phyloP scores from a whole-genome alignment of 2,329 filamentous ascomycete species.

The Ascochyta fabae region DNA sequence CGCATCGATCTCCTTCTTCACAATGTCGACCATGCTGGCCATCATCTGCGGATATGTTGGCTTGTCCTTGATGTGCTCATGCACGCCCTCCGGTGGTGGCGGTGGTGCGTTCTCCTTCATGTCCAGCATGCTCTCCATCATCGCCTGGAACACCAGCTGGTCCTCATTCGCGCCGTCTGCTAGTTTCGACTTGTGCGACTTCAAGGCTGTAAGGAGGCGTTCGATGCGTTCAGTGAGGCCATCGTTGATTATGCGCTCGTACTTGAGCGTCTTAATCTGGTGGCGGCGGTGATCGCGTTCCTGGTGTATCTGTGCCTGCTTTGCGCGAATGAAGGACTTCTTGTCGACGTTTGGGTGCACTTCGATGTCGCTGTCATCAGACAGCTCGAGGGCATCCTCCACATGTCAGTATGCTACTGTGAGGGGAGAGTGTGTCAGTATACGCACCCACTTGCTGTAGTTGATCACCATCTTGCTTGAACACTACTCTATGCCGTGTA shows the following conservation, averaged over 20 bases:
- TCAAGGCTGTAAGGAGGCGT: slow-evolving; percentile 74
- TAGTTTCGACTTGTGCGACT: slow-evolving; percentile 68
- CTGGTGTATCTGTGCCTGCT: slow-evolving; percentile 95
- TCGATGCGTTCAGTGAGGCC: slow-evolving; percentile 85
- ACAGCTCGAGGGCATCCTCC: slow-evolving; percentile 90
- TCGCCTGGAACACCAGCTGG: slow-evolving; percentile 84
- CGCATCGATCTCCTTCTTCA: slow-evolving; percentile 84
- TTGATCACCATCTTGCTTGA: slow-evolving; percentile 62
- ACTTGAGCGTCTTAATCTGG: slow-evolving; percentile 89
- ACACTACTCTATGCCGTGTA: slow-evolving; percentile 4
- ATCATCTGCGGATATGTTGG: slow-evolving; percentile 97
- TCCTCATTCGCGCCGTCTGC: slow-evolving; percentile 59
- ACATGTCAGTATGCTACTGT: slow-evolving; percentile 15
- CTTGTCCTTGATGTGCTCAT: slow-evolving; percentile 74
- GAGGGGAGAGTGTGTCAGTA: background rate
- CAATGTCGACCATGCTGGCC: slow-evolving; percentile 91
- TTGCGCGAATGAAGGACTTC: slow-evolving; percentile 95
- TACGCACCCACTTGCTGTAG: slow-evolving; percentile 73
- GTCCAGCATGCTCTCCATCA: slow-evolving; percentile 80
- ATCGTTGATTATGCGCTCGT: slow-evolving; percentile 92
- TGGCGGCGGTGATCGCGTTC: slow-evolving; percentile 84
- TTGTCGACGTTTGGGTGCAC: slow-evolving; percentile 99
- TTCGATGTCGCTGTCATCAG: slow-evolving; percentile 97
- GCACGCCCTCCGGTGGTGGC: slow-evolving; percentile 79
- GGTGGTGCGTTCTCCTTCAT: slow-evolving; percentile 65